Percentiles rank a stretch among this genome's conserved stretches.
Evolutionary conservation across 352 stramenopile species (phyloP).

Genomic region (Pythium biforme): DNA sequence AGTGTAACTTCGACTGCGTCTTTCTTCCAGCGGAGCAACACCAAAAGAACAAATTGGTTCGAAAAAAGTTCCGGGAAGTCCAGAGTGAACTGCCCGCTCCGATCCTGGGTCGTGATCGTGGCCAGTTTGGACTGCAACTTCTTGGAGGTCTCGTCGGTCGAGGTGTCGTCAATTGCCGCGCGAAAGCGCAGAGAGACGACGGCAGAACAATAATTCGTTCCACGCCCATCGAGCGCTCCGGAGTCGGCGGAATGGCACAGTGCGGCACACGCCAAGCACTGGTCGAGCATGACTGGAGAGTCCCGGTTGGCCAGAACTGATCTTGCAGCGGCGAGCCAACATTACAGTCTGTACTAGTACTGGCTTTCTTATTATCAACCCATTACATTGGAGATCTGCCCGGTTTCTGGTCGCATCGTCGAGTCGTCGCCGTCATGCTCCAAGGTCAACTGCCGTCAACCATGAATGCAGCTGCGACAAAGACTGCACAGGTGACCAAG

Average conservation of each 20-base stretch:
- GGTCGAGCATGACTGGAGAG: too few species aligned
- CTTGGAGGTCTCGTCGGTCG: neutral
- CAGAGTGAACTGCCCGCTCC: too few species aligned
- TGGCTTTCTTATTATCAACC: slow-evolving; percentile 15
- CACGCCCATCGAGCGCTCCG: neutral
- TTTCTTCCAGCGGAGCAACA: too few species aligned
- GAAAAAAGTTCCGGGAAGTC: too few species aligned
- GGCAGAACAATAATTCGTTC: neutral
- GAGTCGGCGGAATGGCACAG: neutral
- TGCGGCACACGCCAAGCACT: neutral
- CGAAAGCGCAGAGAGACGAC: neutral
- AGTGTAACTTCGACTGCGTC: neutral
- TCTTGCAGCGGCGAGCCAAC: too few species aligned
- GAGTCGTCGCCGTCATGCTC: slow-evolving; percentile 14
- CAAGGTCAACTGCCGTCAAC: slow-evolving; percentile 21
- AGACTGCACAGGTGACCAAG: slow-evolving; percentile 23
- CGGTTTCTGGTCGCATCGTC: slow-evolving; percentile 15
- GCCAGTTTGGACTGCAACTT: neutral
- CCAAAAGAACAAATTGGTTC: too few species aligned
- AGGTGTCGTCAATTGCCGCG: slow-evolving; percentile 5
- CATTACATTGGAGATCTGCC: slow-evolving; percentile 4
- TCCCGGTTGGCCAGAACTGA: too few species aligned
- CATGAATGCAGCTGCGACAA: slow-evolving; percentile 7
- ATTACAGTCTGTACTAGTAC: neutral
- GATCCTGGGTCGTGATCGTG: neutral